Conservation (phyloP, 495 filamentous ascomycete species). For the Neurospora sp. region DNA sequence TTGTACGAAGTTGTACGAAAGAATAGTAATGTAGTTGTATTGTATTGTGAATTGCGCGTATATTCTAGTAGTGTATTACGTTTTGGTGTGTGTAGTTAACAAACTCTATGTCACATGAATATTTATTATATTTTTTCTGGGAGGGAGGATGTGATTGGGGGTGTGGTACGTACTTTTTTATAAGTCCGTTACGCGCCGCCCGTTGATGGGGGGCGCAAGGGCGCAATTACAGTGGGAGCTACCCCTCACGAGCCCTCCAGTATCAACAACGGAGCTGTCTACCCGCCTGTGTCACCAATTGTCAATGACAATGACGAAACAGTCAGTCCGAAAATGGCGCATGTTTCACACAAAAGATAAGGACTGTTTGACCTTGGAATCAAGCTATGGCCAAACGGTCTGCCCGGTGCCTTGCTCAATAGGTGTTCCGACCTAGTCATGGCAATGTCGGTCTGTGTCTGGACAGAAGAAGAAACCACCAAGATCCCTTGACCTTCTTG, state of each 20-base stretch:
- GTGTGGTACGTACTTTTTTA: no score
- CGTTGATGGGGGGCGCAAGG: not conserved
- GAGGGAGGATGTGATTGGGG: no score
- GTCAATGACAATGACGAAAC: not conserved
- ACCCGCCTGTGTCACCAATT: not conserved
- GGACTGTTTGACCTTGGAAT: not conserved
- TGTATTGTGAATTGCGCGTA: no score
- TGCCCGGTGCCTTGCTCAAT: not conserved
- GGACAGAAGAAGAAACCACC: not conserved
- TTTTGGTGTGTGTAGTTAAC: no score
- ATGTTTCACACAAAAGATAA: not conserved
- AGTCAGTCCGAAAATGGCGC: not conserved
- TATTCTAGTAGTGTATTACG: no score
- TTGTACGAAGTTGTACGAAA: no score
- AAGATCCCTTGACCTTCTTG: not conserved
- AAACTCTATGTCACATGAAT: no score
- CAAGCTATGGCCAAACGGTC: not conserved
- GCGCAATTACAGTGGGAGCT: not conserved
- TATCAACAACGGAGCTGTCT: not conserved
- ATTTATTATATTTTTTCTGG: no score
- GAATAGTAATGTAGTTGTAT: no score
- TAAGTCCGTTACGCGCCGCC: no score
- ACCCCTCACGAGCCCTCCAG: not conserved
- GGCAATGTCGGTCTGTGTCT: not conserved
- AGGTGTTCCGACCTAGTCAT: not conserved